These are phyloP conservation scores for Phellopilus nigrolimitatus DNA, from an alignment of 1,284 basidiomycete species.

Conservation along the genomic window DNA sequence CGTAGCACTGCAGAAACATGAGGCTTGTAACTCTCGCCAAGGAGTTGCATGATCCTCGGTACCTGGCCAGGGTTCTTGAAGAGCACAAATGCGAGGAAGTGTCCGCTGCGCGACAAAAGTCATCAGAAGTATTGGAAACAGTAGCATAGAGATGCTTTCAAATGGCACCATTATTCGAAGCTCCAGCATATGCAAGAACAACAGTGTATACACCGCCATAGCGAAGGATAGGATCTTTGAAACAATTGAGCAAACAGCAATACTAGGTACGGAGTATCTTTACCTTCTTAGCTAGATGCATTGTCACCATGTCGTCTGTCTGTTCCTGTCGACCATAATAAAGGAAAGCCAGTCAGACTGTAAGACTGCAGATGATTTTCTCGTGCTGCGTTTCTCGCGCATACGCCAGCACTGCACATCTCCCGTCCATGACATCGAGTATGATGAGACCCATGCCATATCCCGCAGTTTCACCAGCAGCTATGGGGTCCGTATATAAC, in stretches of 20 bases:
- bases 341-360: conserved; percentile 86
- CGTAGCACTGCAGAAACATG: conserved; percentile 93
- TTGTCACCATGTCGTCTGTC: conserved; percentile 75
- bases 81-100: conserved; percentile 91
- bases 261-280: conserved; percentile 22
- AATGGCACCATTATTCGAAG: conserved; percentile 88
- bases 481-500: conserved; percentile 90
- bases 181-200: conserved; percentile 92
- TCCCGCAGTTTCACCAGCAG: conserved; percentile 92
- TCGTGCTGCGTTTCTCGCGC: too few species aligned
- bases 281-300: conserved; percentile 82
- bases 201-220: too few species aligned
- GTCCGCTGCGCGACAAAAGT: conserved; percentile 91
- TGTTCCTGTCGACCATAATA: conserved; percentile 89
- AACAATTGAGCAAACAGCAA: too few species aligned
- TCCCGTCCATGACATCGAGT: too few species aligned
- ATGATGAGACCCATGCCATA: too few species aligned
- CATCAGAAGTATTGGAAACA: conserved; percentile 94
- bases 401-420: too few species aligned
- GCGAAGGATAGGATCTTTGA: too few species aligned
- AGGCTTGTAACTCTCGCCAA: conserved; percentile 98
- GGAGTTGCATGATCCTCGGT: conserved; percentile 88
- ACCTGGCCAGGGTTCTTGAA: conserved; percentile 95
- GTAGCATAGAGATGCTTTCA: conserved; percentile 89
- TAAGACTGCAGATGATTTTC: conserved; percentile 93